Conservation (phyloP, 1,139 yeast genomes). For the Taiozyma sp. region DNA sequence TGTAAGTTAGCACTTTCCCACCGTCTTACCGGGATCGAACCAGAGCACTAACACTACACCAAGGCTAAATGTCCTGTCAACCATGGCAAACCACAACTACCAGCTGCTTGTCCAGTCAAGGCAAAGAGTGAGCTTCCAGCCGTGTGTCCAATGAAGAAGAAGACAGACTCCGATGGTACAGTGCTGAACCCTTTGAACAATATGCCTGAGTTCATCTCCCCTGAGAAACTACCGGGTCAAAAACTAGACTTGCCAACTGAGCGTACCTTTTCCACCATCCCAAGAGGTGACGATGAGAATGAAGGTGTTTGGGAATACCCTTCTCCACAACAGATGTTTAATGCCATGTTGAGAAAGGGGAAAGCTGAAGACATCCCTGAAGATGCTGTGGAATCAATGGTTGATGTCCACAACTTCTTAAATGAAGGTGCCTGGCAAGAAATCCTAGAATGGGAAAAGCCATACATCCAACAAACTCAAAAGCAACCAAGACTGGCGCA, state of each 20-base stretch:
- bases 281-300: constrained; percentile 61
- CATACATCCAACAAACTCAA: constrained; percentile 45
- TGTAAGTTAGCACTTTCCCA: background rate
- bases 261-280: constrained; percentile 80
- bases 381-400: constrained; percentile 97
- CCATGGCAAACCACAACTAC: constrained; percentile 17
- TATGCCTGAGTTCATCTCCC: constrained; percentile 75
- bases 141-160: constrained; percentile 37
- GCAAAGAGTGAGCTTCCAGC: constrained; percentile 16
- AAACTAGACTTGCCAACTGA: constrained; percentile 72
- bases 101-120: constrained; percentile 32
- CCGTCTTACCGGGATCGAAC: background rate
- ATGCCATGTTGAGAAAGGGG: constrained; percentile 96
- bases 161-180: constrained; percentile 22
- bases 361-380: constrained; percentile 80
- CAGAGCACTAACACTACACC: background rate
- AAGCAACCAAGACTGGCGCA: constrained; percentile 72
- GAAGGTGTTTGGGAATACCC: constrained; percentile 89
- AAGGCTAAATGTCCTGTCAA: constrained; percentile 38
- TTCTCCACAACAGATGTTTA: constrained; percentile 97
- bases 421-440: constrained; percentile 99
- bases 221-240: constrained; percentile 77
- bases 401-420: constrained; percentile 90
- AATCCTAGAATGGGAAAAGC: constrained; percentile 84
- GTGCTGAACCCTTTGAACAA: constrained; percentile 69